These are phyloP conservation scores for Moesziomyces sp. DNA, from an alignment of 1,284 basidiomycete genomes.

Conservation along the genomic window DNA sequence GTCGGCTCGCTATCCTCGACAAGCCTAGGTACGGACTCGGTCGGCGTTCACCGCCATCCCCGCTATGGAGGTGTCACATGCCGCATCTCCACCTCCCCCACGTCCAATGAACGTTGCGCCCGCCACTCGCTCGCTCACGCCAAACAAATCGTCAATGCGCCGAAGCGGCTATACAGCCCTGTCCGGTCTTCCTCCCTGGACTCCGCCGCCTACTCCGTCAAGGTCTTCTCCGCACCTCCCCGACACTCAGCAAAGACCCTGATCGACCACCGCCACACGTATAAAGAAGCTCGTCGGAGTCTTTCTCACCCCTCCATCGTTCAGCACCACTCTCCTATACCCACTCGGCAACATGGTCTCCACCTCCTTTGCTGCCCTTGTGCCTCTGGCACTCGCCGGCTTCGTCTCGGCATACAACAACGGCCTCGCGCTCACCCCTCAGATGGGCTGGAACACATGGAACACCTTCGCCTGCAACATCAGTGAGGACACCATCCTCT, in stretches of 20 bases:
- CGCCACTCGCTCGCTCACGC: background rate
- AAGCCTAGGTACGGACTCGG: background rate
- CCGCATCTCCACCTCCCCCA: background rate
- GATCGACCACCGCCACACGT: too few species aligned
- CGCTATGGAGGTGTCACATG: too few species aligned
- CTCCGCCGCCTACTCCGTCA: too few species aligned
- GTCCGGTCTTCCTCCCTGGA: too few species aligned
- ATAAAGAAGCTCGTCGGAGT: background rate
- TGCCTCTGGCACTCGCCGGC: constrained; percentile 14
- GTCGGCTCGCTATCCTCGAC: background rate
- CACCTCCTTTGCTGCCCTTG: constrained; percentile 10
- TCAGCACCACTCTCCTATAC: background rate
- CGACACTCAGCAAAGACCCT: too few species aligned
- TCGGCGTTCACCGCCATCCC: constrained; percentile 2
- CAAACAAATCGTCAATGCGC: background rate
- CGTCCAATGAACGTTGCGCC: background rate
- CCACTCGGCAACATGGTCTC: constrained; percentile 5
- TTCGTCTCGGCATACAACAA: constrained; percentile 18
- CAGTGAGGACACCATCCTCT: constrained; percentile 57
- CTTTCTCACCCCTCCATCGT: too few species aligned
- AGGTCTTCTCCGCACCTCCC: too few species aligned
- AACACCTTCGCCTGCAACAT: constrained; percentile 65
- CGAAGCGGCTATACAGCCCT: background rate
- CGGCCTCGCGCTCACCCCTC: constrained; percentile 25
- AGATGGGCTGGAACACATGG: constrained; percentile 59